These are phyloP conservation scores for Aspergillus sp. DNA, from an alignment of 2,329 filamentous ascomycete genomes.

Conservation along the genomic window DNA sequence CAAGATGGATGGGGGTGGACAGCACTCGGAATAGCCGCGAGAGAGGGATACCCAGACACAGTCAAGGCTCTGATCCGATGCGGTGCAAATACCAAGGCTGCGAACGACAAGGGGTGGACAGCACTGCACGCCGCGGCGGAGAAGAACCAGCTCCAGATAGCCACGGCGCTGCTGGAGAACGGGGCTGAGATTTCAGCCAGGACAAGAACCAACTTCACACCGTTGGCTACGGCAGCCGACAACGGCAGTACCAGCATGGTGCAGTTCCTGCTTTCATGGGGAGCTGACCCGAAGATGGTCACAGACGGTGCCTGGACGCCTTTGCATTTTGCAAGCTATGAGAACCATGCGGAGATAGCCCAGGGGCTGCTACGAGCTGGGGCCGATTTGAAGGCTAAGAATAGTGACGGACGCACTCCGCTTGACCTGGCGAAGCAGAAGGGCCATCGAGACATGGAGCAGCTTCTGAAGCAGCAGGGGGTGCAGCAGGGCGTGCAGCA, in stretches of 20 bases:
- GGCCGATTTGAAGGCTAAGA: not conserved
- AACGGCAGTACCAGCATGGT: not conserved
- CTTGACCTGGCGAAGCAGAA: not conserved
- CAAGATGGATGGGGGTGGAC: too few species aligned
- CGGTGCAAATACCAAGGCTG: not conserved
- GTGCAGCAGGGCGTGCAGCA: not conserved
- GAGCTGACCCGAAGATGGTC: not conserved
- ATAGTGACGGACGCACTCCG: not conserved
- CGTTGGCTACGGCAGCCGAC: not conserved
- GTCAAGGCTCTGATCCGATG: too few species aligned
- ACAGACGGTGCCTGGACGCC: not conserved
- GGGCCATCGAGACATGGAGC: not conserved
- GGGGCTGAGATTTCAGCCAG: not conserved
- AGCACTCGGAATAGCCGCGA: too few species aligned
- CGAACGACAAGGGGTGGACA: not conserved
- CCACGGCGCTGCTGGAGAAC: not conserved
- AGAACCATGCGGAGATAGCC: not conserved
- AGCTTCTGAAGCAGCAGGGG: not conserved
- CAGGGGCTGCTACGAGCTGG: not conserved
- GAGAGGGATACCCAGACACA: too few species aligned
- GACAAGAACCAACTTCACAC: not conserved
- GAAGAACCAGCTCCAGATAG: not conserved
- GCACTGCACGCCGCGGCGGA: not conserved
- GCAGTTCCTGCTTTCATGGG: not conserved
- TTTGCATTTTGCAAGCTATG: not conserved